A percentile compares a stretch with the other conserved stretches of the same genome.
Evolutionary conservation across 2,329 filamentous ascomycete species (phyloP).

Genomic region (Pyricularia pennisetigena): DNA sequence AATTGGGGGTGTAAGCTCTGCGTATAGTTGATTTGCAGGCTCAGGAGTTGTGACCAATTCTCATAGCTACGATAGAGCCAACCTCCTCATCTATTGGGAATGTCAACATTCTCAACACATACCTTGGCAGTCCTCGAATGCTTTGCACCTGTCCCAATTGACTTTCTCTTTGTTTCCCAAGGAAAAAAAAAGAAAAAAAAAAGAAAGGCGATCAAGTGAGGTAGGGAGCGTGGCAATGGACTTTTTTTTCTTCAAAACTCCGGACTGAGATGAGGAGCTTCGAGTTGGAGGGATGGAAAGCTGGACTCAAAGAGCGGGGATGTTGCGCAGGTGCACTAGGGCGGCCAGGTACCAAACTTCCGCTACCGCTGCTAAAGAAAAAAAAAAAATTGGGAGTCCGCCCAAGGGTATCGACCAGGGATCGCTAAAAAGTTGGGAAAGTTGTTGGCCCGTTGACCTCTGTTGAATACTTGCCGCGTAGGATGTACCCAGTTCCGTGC

Average conservation of each 20-base stretch:
- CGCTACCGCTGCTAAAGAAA: neutral
- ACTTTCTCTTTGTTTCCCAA: neutral
- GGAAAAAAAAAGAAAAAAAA: neutral
- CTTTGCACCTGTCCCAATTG: neutral
- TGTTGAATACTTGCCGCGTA: conserved; percentile 13
- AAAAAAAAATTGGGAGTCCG: conserved; percentile 2
- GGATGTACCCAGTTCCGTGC: conserved; percentile 7
- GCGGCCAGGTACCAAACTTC: neutral
- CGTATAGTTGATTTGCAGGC: neutral
- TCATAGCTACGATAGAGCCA: neutral
- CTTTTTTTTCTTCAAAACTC: neutral
- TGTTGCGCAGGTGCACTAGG: conserved; percentile 5
- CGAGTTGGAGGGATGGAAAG: neutral
- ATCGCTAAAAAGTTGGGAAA: conserved; percentile 18
- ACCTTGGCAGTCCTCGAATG: conserved; percentile 1
- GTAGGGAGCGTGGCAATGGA: neutral
- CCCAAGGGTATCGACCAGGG: conserved; percentile 4
- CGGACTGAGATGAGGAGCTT: neutral
- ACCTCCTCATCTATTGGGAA: neutral
- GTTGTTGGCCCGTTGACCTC: conserved; percentile 17
- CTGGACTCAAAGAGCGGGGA: conserved; percentile 2
- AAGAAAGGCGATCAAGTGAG: neutral
- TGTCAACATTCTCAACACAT: neutral
- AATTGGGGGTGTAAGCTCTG: neutral
- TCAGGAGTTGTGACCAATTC: neutral